A percentile compares a stretch with the other conserved stretches of the same genome.
These are phyloP conservation scores for Diplodia corticola DNA, from an alignment of 2,329 filamentous ascomycete genomes.

Conservation along the genomic window DNA sequence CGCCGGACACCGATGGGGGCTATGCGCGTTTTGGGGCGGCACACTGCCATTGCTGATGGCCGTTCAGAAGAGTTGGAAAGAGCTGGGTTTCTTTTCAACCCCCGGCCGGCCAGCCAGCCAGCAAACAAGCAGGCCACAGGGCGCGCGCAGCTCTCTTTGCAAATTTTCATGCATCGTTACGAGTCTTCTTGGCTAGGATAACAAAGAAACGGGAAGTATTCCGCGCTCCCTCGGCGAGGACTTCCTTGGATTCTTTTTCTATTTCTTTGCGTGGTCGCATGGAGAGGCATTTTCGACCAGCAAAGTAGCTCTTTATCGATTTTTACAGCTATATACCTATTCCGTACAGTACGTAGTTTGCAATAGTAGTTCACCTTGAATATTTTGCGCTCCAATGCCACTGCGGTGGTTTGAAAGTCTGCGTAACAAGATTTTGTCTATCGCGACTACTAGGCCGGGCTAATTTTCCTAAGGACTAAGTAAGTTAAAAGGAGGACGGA, in stretches of 20 bases:
- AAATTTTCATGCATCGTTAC: conserved; percentile 13
- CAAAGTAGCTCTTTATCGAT: neutral
- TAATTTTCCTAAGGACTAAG: too few relatives aligned
- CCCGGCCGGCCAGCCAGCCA: neutral
- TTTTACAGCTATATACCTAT: conserved; percentile 22
- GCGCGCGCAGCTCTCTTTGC: neutral
- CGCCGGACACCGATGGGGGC: neutral
- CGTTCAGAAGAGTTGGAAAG: neutral
- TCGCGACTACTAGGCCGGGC: too few relatives aligned
- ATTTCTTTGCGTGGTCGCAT: neutral
- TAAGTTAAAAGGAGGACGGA: too few relatives aligned
- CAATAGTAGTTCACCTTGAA: conserved; percentile 12
- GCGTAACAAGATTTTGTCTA: neutral
- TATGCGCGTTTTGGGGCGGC: neutral
- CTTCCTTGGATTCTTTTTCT: neutral
- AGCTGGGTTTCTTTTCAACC: neutral
- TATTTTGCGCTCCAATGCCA: neutral
- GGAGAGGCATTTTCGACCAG: neutral
- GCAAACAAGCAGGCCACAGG: neutral
- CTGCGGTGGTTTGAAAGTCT: neutral
- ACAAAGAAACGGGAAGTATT: neutral
- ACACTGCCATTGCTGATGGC: neutral
- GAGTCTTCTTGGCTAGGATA: conserved; percentile 19
- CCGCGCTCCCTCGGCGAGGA: too few relatives aligned
- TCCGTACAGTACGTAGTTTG: conserved; percentile 21